These are phyloP conservation scores for Fusarium concolor DNA, from an alignment of 2,329 filamentous ascomycete species.

Conservation along the genomic window DNA sequence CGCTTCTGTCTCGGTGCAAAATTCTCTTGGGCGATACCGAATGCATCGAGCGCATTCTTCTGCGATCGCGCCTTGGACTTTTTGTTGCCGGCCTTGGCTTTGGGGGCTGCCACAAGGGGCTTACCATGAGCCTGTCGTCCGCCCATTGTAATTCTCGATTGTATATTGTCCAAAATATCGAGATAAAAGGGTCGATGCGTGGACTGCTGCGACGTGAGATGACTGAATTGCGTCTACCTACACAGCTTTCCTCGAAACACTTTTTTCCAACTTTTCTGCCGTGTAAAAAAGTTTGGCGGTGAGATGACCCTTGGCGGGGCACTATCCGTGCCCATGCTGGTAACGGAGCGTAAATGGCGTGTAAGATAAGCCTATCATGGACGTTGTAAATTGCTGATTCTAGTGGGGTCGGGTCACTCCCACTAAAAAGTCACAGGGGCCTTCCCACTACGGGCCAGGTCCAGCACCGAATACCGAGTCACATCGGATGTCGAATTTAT, in stretches of 20 bases:
- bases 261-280: constrained; percentile 47
- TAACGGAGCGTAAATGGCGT: constrained; percentile 15
- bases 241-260: constrained; percentile 3
- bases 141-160: constrained; percentile 57
- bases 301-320: constrained; percentile 45
- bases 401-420: constrained; percentile 8
- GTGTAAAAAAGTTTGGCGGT: constrained; percentile 46
- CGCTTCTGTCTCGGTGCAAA: constrained; percentile 60
- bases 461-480: constrained; percentile 37
- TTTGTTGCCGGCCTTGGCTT: constrained; percentile 48
- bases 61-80: constrained; percentile 62
- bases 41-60: constrained; percentile 67
- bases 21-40: constrained; percentile 67
- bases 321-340: constrained; percentile 18
- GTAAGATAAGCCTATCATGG: constrained; percentile 49
- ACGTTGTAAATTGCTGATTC: constrained; percentile 38
- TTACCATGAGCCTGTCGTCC: constrained; percentile 70
- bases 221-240: neutral
- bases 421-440: neutral
- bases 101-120: constrained; percentile 57
- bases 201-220: constrained; percentile 31
- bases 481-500: constrained; percentile 40
- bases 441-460: constrained; percentile 18
- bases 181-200: constrained; percentile 21
- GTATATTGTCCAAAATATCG: constrained; percentile 2